Evolutionary conservation across 1,284 basidiomycete species (phyloP), one percentile per base, ranked within the genome.

Genomic region (Trametes polyzona): DNA sequence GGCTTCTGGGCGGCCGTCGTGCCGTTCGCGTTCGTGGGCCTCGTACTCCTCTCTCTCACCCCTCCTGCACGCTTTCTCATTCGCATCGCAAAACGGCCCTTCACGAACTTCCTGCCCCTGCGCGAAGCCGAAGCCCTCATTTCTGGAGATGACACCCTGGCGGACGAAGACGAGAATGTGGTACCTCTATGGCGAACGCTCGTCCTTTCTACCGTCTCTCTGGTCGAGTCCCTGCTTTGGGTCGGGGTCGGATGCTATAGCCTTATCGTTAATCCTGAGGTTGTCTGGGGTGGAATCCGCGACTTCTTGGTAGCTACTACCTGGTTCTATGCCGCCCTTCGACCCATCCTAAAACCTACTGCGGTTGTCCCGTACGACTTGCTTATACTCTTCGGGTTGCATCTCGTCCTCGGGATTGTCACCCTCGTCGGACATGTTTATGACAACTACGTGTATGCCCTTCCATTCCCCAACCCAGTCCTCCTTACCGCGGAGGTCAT

Each of bases 181-280:
- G 73, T 76, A 16, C 78, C 82, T 0, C 70, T 85, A 4, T 87
- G 87, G 85, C 79, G 81, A 40, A 83, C 81, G 4, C 58, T 83
- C 33, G 60, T 81, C 8, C 77, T 90, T 19, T 76, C 78, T 0
- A 73, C 77, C 47, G 59, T 83, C 19, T 80, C 82, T 3, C 74
- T 86, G 11, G 30, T 76, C 9, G 77, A 84, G 64, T 71, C 78
- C 0, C 68, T 87, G 12, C 70, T 67, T 8, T 87, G 86, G 84
- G 65, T 83, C 21, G 74, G 72, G 5, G 65, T 77, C 27, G 81
- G 77, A 5, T 78, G 78, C 7, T 86, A 78, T 65, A 63, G 62
- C 10, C 57, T 80, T 41, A 65, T 70, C n/a, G 61, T 74, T 3
- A 60, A 63, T 43, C 58, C 66, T 0, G 26, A 55, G 2, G 57